A percentile compares a stretch with the other conserved stretches of the same genome.
These are phyloP conservation scores for Leccinum pseudoinsigne DNA, from an alignment of 1,284 basidiomycete species.

Conservation along the genomic window DNA sequence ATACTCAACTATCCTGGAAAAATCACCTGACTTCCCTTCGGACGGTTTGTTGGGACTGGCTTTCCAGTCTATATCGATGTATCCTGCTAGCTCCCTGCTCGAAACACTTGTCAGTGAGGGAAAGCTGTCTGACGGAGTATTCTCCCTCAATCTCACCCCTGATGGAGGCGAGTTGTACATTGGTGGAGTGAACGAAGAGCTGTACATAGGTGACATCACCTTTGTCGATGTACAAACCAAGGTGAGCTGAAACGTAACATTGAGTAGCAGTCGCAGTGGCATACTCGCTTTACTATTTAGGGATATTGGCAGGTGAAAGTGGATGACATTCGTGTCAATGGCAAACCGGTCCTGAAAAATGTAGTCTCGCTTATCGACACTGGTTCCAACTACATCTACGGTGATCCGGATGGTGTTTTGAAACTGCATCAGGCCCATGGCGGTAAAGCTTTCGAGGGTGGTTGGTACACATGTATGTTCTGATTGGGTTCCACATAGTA, in stretches of 20 bases:
- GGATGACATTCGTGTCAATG: background rate
- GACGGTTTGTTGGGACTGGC: background rate
- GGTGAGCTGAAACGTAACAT: background rate
- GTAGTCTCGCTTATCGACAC: background rate
- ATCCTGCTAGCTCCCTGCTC: conserved; percentile 23
- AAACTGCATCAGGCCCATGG: background rate
- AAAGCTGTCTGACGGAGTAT: background rate
- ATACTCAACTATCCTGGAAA: background rate
- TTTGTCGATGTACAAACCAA: too few species aligned
- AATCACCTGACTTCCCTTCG: background rate
- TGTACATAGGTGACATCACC: too few species aligned
- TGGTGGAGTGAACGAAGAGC: too few species aligned
- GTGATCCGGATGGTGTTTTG: background rate
- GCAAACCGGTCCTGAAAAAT: background rate
- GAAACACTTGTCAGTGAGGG: too few species aligned
- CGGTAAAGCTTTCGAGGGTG: background rate
- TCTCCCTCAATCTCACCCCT: background rate
- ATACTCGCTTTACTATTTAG: background rate
- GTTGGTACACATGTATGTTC: background rate
- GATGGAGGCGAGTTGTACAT: too few species aligned
- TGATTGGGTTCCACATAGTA: background rate
- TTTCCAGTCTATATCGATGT: background rate
- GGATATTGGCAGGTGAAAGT: background rate
- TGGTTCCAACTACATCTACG: background rate
- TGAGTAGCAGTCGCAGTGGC: background rate